Base-by-base conservation (phyloP, 202 grass and related monocot genomes). In the Sporobolus alterniflorus region DNA sequence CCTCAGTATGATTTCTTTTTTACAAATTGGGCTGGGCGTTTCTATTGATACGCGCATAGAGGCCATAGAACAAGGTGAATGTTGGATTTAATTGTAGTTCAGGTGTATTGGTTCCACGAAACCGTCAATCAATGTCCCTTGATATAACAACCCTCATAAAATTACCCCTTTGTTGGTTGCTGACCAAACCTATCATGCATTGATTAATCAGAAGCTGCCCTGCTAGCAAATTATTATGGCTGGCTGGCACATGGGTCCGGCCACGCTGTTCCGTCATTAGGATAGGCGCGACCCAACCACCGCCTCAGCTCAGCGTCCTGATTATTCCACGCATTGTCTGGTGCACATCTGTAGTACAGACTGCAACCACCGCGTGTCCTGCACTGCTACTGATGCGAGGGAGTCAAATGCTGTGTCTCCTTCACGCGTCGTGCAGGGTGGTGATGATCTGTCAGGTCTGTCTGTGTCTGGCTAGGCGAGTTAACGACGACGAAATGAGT, bases 1-100 rank as follows among this genome's bases (percentile, higher is more conserved):
- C 64, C n/a, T 80, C 60, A n/a, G n/a, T 66, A 2, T 24, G 11
- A 1, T 17, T 2, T 24, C 7, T 67, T 49, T 18, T 55, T 41
- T 44, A 55, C 15, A 42, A 14, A 10, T n/a, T 61, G 43, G 41
- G 32, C 40, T 14, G 56, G 48, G 64, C 63, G 24, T n/a, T 54
- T 17, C 52, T 29, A 29, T 48, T 74, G 32, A 10, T 54, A 69
- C 20, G 79, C 67, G 48, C 59, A 60, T 67, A 67, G 42, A 88
- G 74, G 74, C 43, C 34, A 67, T 84, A 24, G 69, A 71, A 55
- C 64, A 21, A 46, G 72, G 73, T 67, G 69, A 75, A 88, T 40
- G 73, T 56, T 73, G 79, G 30, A 43, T 72, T 67, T 57, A 77
- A 56, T 82, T 12, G 18, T 71, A 55, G 18, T 78, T 34, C 36